Conservation (phyloP, 176 grass and related monocot species). For the Triticum dicoccoides region DNA sequence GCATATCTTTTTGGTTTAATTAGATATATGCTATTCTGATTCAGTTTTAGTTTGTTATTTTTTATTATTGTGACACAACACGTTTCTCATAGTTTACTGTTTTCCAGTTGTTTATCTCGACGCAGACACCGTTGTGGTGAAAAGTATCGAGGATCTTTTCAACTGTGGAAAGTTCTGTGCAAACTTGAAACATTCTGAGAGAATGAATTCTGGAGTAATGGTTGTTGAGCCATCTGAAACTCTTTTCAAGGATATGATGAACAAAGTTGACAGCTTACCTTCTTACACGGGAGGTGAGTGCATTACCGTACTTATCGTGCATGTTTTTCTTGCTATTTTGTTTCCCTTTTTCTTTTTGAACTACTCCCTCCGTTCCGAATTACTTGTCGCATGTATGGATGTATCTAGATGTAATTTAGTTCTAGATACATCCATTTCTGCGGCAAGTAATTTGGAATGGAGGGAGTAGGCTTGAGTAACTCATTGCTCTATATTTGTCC, state of each 20-base stretch:
- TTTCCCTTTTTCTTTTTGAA: not conserved
- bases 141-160: slow-evolving; percentile 89
- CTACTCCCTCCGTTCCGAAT: too few relatives aligned
- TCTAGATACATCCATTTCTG: too few relatives aligned
- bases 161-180: slow-evolving; percentile 90
- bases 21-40: slow-evolving; percentile 2
- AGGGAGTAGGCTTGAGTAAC: not conserved
- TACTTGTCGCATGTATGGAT: too few relatives aligned
- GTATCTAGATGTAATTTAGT: too few relatives aligned
- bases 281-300: slow-evolving; percentile 89
- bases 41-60: not conserved
- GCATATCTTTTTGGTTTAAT: not conserved
- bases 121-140: slow-evolving; percentile 94
- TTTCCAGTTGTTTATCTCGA: slow-evolving; percentile 73
- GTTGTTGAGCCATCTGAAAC: slow-evolving; percentile 93
- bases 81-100: not conserved
- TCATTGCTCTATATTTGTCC: not conserved
- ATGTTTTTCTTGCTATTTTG: not conserved
- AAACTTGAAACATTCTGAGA: slow-evolving; percentile 97
- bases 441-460: too few relatives aligned
- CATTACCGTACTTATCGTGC: not conserved
- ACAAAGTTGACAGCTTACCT: slow-evolving; percentile 66
- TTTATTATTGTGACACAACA: not conserved
- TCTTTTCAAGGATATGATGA: slow-evolving; percentile 84
- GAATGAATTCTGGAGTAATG: slow-evolving; percentile 95